phyloP scores from a whole-genome alignment of 768 basidiomycete species.

The Rhodotorula taiwanensis region DNA sequence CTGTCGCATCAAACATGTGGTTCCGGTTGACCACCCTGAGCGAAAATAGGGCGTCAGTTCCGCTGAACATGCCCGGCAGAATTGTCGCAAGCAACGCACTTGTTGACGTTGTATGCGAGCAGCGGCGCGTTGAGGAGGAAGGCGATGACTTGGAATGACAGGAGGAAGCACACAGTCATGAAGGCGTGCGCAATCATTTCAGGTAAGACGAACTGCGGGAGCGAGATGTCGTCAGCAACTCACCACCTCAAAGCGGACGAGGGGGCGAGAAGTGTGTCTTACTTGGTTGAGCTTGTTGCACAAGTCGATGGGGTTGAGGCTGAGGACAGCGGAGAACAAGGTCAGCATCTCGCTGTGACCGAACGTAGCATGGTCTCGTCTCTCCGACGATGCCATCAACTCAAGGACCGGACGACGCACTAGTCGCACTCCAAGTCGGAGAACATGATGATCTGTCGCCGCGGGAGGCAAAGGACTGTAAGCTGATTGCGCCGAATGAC shows the following conservation, averaged over 20 bases:
- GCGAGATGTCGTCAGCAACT: neutral
- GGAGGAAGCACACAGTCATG: slow-evolving; percentile 81
- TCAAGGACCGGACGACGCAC: slow-evolving; percentile 11
- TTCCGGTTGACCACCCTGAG: slow-evolving; percentile 84
- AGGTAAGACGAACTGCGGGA: slow-evolving; percentile 79
- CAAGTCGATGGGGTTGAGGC: slow-evolving; percentile 99
- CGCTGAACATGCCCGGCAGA: too few relatives aligned
- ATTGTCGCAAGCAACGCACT: too few relatives aligned
- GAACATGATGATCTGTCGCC: slow-evolving; percentile 95
- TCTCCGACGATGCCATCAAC: too few relatives aligned
- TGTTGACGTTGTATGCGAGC: slow-evolving; percentile 84
- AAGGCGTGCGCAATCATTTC: slow-evolving; percentile 93
- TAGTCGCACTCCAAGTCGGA: slow-evolving; percentile 88
- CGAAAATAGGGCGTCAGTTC: too few relatives aligned
- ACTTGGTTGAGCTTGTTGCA: slow-evolving; percentile 99
- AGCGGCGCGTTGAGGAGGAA: slow-evolving; percentile 83
- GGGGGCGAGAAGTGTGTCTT: slow-evolving; percentile 32
- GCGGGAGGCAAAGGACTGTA: neutral
- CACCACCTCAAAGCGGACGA: neutral
- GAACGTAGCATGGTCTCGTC: too few relatives aligned
- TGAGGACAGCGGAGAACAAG: slow-evolving; percentile 44
- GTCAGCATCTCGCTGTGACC: neutral
- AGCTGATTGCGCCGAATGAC: neutral
- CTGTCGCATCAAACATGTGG: slow-evolving; percentile 99
- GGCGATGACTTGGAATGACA: slow-evolving; percentile 90